Conservation (phyloP, 2,329 filamentous ascomycete species). For the Alternaria panax region DNA sequence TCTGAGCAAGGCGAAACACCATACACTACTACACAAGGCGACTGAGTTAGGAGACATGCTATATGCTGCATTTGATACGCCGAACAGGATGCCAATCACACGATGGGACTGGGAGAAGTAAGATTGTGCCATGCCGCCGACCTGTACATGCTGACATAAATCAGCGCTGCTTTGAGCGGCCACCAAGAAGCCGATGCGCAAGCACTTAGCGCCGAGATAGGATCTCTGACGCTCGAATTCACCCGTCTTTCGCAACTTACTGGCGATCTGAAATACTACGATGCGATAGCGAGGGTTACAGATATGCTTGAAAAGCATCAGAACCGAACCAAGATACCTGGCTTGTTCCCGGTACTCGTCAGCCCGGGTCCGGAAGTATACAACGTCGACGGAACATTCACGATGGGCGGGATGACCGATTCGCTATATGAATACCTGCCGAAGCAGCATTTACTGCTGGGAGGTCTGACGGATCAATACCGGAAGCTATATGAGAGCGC, state of each 20-base stretch:
- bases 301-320: slow-evolving; percentile 45
- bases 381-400: slow-evolving; percentile 51
- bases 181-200: slow-evolving; percentile 40
- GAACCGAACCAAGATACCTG: slow-evolving; percentile 46
- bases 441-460: slow-evolving; percentile 76
- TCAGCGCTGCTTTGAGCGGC: slow-evolving; percentile 39
- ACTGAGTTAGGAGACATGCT: slow-evolving; percentile 54
- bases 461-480: slow-evolving; percentile 77
- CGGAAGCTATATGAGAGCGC: slow-evolving; percentile 73
- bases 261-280: slow-evolving; percentile 49
- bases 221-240: slow-evolving; percentile 50
- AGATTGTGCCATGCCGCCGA: slow-evolving; percentile 8
- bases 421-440: slow-evolving; percentile 66
- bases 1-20: slow-evolving; percentile 45
- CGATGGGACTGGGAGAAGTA: slow-evolving; percentile 51
- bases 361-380: slow-evolving; percentile 43
- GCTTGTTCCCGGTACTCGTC: slow-evolving; percentile 48
- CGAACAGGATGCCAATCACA: slow-evolving; percentile 51
- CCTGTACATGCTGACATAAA: slow-evolving; percentile 20
- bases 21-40: slow-evolving; percentile 49
- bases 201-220: slow-evolving; percentile 48
- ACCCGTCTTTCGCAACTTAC: slow-evolving; percentile 51
- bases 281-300: slow-evolving; percentile 49
- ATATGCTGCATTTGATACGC: slow-evolving; percentile 55
- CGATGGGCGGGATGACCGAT: slow-evolving; percentile 64